Base-by-base conservation (phyloP, 306 rosid genomes). In the Mimosa bimucronata region DNA sequence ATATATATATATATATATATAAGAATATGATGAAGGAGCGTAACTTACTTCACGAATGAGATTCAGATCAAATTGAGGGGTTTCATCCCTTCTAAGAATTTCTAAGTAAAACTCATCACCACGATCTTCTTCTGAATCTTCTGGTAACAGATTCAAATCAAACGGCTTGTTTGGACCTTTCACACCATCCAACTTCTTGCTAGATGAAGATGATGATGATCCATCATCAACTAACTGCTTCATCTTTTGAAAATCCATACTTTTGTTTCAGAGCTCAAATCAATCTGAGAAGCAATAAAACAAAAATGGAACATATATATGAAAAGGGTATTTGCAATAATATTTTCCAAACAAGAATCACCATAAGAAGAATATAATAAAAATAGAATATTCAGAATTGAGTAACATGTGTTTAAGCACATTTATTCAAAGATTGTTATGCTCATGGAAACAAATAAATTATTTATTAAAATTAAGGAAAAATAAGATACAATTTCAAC, bases 71-170 rank as follows among this genome's bases (percentile, higher is more conserved):
- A 7, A 9, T 5, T 72, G 9, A 8, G 41, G 30, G 9, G 40
- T 15, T 21, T 9, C 21, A 29, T 6, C 1, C 34, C 46, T 34
- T 50, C 23, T 23, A 44, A 5, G n/a, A 1, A 25, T 42, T 64
- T 81, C 18, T 64, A 7, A 0, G 30, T n/a, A 5, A 67, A 21
- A 6, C 3, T 72, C 71, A 1, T 55, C 29, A 21, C 2, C 14
- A 8, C 7, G 28, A 0, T n/a, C 55, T 38, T 66, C 26, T 15
- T 82, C 77, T 46, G 29, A 2, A 25, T 7, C 53, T 71, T 68
- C 31, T 40, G 82, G 71, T 26, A 52, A 41, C 53, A 40, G 12
- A 68, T 82, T 82, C 16, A 82, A 74, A 75, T 82, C 79, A 25
- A 82, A 40, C 19, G 72, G 29, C 23, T 77, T 67, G 14, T 9